These are phyloP conservation scores for Fusarium lateritium DNA, from an alignment of 2,329 filamentous ascomycete genomes.

Conservation along the genomic window DNA sequence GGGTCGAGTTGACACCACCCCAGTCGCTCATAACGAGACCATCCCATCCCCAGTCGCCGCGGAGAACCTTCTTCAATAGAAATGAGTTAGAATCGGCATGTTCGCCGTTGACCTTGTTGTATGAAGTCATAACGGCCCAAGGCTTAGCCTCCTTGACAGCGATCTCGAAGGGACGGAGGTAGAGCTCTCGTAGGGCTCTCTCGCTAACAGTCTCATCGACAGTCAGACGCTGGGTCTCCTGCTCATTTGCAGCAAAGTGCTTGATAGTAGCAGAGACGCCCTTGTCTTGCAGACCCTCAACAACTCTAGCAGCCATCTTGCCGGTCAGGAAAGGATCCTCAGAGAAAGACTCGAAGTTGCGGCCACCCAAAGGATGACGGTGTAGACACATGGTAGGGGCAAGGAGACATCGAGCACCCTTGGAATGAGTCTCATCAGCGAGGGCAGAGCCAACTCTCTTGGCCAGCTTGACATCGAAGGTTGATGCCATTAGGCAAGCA, in stretches of 20 bases:
- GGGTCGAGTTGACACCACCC: slow-evolving; percentile 54
- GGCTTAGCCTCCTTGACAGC: slow-evolving; percentile 57
- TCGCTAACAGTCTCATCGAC: slow-evolving; percentile 50
- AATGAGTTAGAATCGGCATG: slow-evolving; percentile 51
- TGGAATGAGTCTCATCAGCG: slow-evolving; percentile 67
- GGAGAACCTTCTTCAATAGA: slow-evolving; percentile 54
- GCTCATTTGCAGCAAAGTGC: slow-evolving; percentile 62
- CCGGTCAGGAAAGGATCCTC: slow-evolving; percentile 48
- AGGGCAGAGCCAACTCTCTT: slow-evolving; percentile 71
- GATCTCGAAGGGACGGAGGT: slow-evolving; percentile 59
- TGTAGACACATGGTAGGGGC: slow-evolving; percentile 51
- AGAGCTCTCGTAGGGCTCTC: slow-evolving; percentile 48
- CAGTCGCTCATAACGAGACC: slow-evolving; percentile 57
- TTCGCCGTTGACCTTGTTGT: slow-evolving; percentile 59
- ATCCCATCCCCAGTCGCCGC: slow-evolving; percentile 62
- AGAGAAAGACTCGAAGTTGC: slow-evolving; percentile 50
- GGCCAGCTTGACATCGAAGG: slow-evolving; percentile 73
- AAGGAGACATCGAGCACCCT: slow-evolving; percentile 79
- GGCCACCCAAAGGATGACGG: slow-evolving; percentile 48
- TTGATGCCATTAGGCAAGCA: slow-evolving; percentile 67
- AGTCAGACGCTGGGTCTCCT: slow-evolving; percentile 49
- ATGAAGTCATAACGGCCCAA: slow-evolving; percentile 56
- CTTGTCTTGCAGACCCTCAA: slow-evolving; percentile 58
- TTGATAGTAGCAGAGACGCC: slow-evolving; percentile 60
- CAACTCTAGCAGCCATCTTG: slow-evolving; percentile 48